Conservation (phyloP, 306 rosid species). For the Cucurbita pepo region DNA sequence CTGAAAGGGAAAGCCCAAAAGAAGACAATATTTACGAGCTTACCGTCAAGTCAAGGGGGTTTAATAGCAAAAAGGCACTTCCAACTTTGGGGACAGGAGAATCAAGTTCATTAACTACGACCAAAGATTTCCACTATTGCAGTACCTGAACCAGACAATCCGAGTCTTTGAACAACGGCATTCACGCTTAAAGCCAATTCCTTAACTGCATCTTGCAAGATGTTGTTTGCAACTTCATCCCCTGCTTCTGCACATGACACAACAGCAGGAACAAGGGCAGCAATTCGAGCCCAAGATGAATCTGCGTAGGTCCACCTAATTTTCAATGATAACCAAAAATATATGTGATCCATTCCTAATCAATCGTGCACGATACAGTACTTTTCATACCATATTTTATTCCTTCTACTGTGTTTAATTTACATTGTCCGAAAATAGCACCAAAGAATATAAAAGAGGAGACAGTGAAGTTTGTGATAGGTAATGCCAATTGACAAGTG, state of each 20-base stretch:
- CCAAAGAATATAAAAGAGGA: neutral
- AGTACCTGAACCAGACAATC: slow-evolving; percentile 65
- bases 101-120: neutral
- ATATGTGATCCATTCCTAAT: slow-evolving; percentile 1
- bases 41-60: too few relatives aligned
- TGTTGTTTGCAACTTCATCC: slow-evolving; percentile 70
- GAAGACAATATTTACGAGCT: too few relatives aligned
- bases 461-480: neutral
- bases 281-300: slow-evolving; percentile 93
- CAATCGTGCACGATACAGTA: neutral
- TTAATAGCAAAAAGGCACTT: neutral
- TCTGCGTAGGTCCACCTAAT: slow-evolving; percentile 94
- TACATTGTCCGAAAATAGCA: neutral
- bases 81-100: neutral
- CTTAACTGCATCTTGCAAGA: slow-evolving; percentile 55
- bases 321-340: slow-evolving; percentile 12
- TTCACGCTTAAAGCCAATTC: slow-evolving; percentile 74
- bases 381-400: neutral
- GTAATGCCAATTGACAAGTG: neutral
- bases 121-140: neutral
- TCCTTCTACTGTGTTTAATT: neutral
- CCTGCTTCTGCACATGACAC: slow-evolving; percentile 81
- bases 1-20: too few relatives aligned
- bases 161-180: slow-evolving; percentile 82
- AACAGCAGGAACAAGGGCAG: slow-evolving; percentile 87